Evolutionary conservation across 1,284 basidiomycete species (phyloP), one percentile per base, ranked within the genome.

Genomic region (Malassezia nana): DNA sequence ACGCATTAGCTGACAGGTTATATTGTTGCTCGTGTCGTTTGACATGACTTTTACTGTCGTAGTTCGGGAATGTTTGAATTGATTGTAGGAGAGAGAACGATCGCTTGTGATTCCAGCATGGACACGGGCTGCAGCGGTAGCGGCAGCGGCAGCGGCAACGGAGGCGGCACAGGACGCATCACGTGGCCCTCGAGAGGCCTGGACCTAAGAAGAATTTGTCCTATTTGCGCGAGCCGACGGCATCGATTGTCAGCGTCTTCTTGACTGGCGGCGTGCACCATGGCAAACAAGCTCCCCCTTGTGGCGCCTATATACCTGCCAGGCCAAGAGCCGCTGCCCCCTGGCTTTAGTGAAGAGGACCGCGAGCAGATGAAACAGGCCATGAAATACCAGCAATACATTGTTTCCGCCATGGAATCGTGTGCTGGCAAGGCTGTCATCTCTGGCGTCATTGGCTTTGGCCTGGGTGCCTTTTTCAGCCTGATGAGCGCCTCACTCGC

Each of bases 401-500:
- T 85, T 75, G 69, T 76, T 2, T 77, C 78, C 70, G 84, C 80
- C 39, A 85, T 85, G 82, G 87, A 90, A 75, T 87, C 84, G 15
- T 95, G 90, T 76, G 80, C 82, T 2, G 80, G 82, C 48, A 95
- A 94, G 77, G 84, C 84, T 4, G 79, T 79, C 30, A 76, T 92
- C 47, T 84, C 88, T 9, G 89, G 87, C 41, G 64, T 59, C 10
- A 55, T 75, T 87, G 92, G 89, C 55, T 84, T 96, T 69, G 90
- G 81, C 10, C 80, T 96, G 44, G 94, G 92, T 60, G 91, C 85
- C 26, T 91, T 96, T 79, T 89, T 98, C 78, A 88, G 89, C 1
- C 80, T 98, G 58, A 92, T 98, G 89, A 89, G 87, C 39, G 80
- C 89, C 12, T 89, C 88, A 28, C 92, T 98, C 72, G 85, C 86